Conservation (phyloP, 495 filamentous ascomycete genomes). For the Pseudoneurospora amorphoporcata region DNA sequence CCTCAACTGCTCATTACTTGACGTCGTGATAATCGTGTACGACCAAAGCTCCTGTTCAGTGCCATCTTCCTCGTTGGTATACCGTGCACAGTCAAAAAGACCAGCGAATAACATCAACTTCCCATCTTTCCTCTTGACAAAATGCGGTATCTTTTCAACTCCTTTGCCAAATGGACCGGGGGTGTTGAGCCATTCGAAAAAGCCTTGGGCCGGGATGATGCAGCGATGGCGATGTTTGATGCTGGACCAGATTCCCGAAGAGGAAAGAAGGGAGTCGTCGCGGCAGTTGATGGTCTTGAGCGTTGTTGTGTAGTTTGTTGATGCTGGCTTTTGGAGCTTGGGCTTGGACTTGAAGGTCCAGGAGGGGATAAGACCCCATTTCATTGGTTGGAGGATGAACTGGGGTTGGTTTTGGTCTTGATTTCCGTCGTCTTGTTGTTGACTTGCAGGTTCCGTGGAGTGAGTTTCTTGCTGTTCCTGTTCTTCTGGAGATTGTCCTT, state of each 20-base stretch:
- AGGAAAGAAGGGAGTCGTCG: constrained; percentile 70
- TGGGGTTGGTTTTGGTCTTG: constrained; percentile 7
- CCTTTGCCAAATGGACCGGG: constrained; percentile 48
- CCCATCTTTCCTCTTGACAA: constrained; percentile 68
- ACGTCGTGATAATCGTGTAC: constrained; percentile 87
- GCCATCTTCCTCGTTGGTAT: constrained; percentile 41
- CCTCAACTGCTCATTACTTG: constrained; percentile 63
- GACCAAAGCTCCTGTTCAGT: constrained; percentile 41
- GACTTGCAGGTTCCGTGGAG: neutral
- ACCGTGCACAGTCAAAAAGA: constrained; percentile 79
- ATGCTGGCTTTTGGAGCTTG: constrained; percentile 18
- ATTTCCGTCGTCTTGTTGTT: neutral
- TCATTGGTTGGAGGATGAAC: constrained; percentile 85
- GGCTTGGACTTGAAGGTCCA: constrained; percentile 15
- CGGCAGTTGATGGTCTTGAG: constrained; percentile 92
- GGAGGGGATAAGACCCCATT: constrained; percentile 56
- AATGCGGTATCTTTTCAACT: constrained; percentile 67
- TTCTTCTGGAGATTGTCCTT: neutral
- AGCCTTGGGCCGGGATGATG: constrained; percentile 77
- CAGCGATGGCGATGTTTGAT: constrained; percentile 89
- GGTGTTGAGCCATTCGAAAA: constrained; percentile 94
- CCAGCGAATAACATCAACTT: constrained; percentile 83
- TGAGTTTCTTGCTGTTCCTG: neutral
- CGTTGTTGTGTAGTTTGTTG: constrained; percentile 53
- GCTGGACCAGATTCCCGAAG: constrained; percentile 76